Evolutionary conservation across 495 filamentous ascomycete species (phyloP).

Genomic region (Jackrogersella minutella): DNA sequence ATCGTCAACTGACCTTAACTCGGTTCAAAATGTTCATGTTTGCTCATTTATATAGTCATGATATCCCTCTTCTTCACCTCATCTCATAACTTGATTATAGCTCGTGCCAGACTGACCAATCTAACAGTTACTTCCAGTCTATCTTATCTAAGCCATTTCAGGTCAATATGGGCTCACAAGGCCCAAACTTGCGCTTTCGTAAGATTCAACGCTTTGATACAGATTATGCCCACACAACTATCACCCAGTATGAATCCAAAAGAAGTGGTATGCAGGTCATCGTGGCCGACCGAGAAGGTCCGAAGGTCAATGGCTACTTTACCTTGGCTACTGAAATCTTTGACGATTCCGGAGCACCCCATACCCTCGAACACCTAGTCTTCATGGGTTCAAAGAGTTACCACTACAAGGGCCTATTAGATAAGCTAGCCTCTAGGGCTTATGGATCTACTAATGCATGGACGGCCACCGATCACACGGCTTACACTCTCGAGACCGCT

Average conservation of each 20-base stretch:
- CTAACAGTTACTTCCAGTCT: constrained; percentile 30
- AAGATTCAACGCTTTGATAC: constrained; percentile 82
- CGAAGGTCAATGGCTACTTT: constrained; percentile 94
- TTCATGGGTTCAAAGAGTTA: constrained; percentile 99
- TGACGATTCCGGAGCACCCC: constrained; percentile 93
- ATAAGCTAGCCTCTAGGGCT: constrained; percentile 89
- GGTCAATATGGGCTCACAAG: constrained; percentile 48
- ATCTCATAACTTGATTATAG: constrained; percentile 2
- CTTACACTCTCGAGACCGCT: constrained; percentile 91
- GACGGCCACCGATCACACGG: constrained; percentile 96
- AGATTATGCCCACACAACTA: constrained; percentile 83
- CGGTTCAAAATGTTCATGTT: constrained; percentile 9
- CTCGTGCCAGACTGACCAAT: constrained; percentile 26
- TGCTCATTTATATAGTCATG: background rate
- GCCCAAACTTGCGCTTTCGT: constrained; percentile 68
- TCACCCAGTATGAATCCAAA: constrained; percentile 83
- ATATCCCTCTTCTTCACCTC: background rate
- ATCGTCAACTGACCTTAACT: constrained; percentile 1
- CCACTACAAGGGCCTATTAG: constrained; percentile 90
- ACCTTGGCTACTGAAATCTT: constrained; percentile 96
- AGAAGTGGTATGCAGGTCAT: constrained; percentile 93
- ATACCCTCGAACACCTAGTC: constrained; percentile 93
- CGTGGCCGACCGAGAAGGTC: constrained; percentile 89
- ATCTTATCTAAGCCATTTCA: constrained; percentile 25
- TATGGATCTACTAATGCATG: constrained; percentile 97